Percentiles rank a stretch among this genome's conserved stretches.
These are phyloP conservation scores for Phaeosphaeria sp. DNA, from an alignment of 2,329 filamentous ascomycete genomes.

Conservation along the genomic window DNA sequence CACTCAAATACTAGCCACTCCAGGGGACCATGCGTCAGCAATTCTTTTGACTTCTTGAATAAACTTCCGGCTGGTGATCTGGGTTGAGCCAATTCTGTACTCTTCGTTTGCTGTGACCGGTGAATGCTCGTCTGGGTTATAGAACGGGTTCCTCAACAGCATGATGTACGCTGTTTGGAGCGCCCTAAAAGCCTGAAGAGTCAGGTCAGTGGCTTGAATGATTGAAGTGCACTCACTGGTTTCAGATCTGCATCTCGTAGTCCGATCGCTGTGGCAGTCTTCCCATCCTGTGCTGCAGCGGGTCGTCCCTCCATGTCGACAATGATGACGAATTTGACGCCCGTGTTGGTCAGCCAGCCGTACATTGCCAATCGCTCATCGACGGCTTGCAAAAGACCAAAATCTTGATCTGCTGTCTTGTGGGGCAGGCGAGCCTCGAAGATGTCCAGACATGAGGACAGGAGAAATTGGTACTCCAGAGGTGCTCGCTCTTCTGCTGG, in stretches of 20 bases:
- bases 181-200: slow-evolving; percentile 76
- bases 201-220: slow-evolving; percentile 8
- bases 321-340: slow-evolving; percentile 86
- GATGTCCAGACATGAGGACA: slow-evolving; percentile 90
- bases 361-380: slow-evolving; percentile 94
- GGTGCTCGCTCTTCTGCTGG: slow-evolving; percentile 74
- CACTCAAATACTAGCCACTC: slow-evolving; percentile 65
- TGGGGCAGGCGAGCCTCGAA: slow-evolving; percentile 84
- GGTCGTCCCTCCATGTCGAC: slow-evolving; percentile 85
- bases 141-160: slow-evolving; percentile 93
- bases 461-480: slow-evolving; percentile 90
- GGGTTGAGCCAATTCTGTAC: slow-evolving; percentile 57
- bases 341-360: slow-evolving; percentile 96
- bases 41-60: slow-evolving; percentile 82
- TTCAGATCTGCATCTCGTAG: slow-evolving; percentile 87
- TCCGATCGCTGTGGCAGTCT: slow-evolving; percentile 62
- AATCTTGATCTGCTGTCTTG: slow-evolving; percentile 78
- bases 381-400: slow-evolving; percentile 88
- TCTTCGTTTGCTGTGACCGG: slow-evolving; percentile 60
- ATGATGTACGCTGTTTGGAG: slow-evolving; percentile 92
- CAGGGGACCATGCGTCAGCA: slow-evolving; percentile 83
- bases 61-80: slow-evolving; percentile 84
- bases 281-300: slow-evolving; percentile 43
- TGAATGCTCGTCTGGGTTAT: slow-evolving; percentile 82
- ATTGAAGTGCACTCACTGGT: slow-evolving; percentile 61